phyloP scores from a whole-genome alignment of 805 yeast genomes.

The Diddensiella transvaalensis region DNA sequence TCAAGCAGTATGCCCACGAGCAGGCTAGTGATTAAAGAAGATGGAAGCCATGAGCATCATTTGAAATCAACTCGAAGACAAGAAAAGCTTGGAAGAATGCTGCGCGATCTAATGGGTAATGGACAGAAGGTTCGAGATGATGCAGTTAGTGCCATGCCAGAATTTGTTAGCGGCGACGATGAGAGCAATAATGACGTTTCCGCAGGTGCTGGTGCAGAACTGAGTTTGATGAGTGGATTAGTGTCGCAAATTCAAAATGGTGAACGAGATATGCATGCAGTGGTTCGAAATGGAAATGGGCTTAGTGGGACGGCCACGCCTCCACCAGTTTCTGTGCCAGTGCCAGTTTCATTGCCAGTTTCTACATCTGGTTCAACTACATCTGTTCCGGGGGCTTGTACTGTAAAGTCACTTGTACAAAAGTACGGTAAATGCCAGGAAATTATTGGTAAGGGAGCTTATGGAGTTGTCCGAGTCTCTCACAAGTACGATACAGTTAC shows the following conservation, averaged over 20 bases:
- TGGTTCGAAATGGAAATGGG: constrained; percentile 27
- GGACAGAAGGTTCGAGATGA: constrained; percentile 38
- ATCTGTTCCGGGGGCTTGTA: constrained; percentile 8
- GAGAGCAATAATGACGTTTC: constrained; percentile 2
- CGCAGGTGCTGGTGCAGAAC: constrained; percentile 14
- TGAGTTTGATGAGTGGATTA: constrained; percentile 34
- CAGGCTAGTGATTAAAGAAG: constrained; percentile 32
- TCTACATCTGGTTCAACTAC: no score
- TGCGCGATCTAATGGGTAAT: constrained; percentile 55
- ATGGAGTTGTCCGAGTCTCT: constrained; percentile 87
- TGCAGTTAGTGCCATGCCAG: constrained; percentile 28
- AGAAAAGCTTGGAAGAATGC: constrained; percentile 36
- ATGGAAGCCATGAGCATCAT: constrained; percentile 78
- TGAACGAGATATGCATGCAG: constrained; percentile 32
- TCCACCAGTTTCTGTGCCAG: background rate
- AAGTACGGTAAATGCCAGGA: constrained; percentile 95
- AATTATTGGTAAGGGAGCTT: constrained; percentile 88
- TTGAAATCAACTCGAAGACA: constrained; percentile 57
- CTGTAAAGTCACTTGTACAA: constrained; percentile 57
- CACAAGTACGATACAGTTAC: constrained; percentile 50
- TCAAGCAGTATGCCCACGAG: constrained; percentile 27
- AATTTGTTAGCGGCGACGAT: constrained; percentile 13
- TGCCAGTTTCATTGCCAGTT: no score
- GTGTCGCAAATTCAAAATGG: constrained; percentile 34
- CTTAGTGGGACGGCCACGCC: background rate